Evolutionary conservation across 495 filamentous ascomycete species (phyloP), one percentile per base, ranked within the genome.

Genomic region (Lophium mytilinum): DNA sequence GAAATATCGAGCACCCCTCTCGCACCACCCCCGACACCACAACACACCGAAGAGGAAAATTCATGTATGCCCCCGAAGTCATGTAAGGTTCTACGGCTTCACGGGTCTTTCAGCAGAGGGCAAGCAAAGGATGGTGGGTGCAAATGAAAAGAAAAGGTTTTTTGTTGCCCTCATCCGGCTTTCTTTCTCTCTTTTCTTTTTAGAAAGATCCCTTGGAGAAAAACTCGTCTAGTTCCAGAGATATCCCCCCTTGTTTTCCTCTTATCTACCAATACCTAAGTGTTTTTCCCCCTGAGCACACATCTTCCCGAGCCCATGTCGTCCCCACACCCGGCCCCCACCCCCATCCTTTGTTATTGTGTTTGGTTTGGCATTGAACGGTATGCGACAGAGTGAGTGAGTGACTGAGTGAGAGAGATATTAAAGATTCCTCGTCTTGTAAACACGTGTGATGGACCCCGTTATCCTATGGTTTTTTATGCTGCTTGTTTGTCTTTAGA

Each of bases 21-120:
- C 12, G 11, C 34, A n/a, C 50, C 33, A 19, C 34, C 34, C n/a
- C 47, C 6, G 15, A 36, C 17, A 15, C 47, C 47, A n/a, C 15
- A 50, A 33, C 34, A 36, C 21, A 5, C 17, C 21, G 12, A 15
- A 21, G 17, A 18, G 30, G n/a, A 52, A 51, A 34, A 52, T 17
- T 52, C 50, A 52, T 52, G 50, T 52, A 52, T 52, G 50, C 50
- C 50, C 40, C 34, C 34, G 37, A 52, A 33, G 50, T 52, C 50
- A 52, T 52, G 50, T 52, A 52, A 52, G 50, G 50, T 48, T n/a
- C 45, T 18, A 14, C 45, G 21, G 21, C 45, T 21, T 18, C 12
- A 48, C 24, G 14, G 21, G 33, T 9, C 24, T 30, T 30, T 30
- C 24, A 30, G 24, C 24, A 30, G 24, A 30, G 24, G 6, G 24